phyloP scores from a whole-genome alignment of 1,284 basidiomycete genomes.

The Entoloma clypeatum region DNA sequence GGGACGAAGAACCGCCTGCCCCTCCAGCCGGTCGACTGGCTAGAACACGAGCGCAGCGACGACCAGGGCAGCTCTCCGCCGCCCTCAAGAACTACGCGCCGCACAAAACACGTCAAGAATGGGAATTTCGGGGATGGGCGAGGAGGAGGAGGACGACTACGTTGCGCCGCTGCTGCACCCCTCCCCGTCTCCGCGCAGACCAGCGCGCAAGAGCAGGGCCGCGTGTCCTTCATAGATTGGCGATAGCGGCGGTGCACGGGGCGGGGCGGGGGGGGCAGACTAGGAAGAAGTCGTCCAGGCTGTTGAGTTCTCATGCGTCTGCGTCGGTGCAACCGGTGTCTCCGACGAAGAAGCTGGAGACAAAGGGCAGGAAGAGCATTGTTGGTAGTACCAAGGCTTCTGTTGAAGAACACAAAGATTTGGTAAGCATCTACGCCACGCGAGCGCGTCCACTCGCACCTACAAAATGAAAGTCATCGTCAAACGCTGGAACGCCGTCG shows the following conservation, averaged over 20 bases:
- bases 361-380: conserved; percentile 19
- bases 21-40: conserved; percentile 1
- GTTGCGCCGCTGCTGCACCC: conserved; percentile 48
- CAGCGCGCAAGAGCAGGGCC: conserved; percentile 26
- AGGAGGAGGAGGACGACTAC: conserved; percentile 40
- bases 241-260: conserved; percentile 28
- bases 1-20: conserved; percentile 15
- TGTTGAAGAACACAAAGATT: no score
- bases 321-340: conserved; percentile 10
- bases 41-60: background rate
- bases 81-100: conserved; percentile 12
- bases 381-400: no score
- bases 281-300: conserved; percentile 39
- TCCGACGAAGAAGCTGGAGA: conserved; percentile 14
- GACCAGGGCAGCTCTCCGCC: conserved; percentile 1
- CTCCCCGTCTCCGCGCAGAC: conserved; percentile 25
- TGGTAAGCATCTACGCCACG: no score
- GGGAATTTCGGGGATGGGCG: conserved; percentile 29
- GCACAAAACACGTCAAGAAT: conserved; percentile 4
- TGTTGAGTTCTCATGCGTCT: conserved; percentile 24
- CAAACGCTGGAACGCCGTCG: conserved; percentile 82
- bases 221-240: conserved; percentile 28
- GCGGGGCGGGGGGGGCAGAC: conserved; percentile 32
- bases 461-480: conserved; percentile 72
- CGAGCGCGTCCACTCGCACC: background rate